A percentile compares a stretch with the other conserved stretches of the same genome.
Conservation (phyloP, 441 rosid species). For the Metrosideros polymorpha region DNA sequence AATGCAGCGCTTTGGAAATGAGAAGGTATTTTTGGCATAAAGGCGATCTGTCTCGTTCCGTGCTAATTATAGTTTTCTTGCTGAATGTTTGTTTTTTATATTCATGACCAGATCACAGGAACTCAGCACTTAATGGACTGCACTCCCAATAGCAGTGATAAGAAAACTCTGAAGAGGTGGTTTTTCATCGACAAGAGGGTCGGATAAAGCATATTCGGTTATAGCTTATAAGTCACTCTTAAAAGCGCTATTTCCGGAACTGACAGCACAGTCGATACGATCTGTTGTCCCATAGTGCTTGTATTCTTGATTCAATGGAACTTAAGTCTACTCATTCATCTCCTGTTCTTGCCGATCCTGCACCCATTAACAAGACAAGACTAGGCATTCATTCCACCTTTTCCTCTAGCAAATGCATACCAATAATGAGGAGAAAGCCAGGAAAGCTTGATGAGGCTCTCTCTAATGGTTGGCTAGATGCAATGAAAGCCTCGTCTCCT, state of each 20-base stretch:
- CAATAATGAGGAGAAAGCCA: not conserved
- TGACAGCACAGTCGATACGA: not conserved
- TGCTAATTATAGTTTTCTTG: not conserved
- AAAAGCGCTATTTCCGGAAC: not conserved
- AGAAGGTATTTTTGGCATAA: not conserved
- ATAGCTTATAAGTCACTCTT: not conserved
- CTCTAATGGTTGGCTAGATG: conserved; percentile 6
- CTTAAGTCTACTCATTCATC: not conserved
- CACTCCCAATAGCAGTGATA: conserved; percentile 25
- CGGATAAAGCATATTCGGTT: conserved; percentile 17
- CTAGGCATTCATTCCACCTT: not conserved
- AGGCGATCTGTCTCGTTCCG: not conserved
- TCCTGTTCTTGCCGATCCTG: not conserved
- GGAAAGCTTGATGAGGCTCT: conserved; percentile 4
- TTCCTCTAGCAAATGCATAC: not conserved
- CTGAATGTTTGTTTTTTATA: not conserved
- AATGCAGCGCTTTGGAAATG: not conserved
- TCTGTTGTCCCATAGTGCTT: not conserved
- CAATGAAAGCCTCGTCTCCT: conserved; percentile 9
- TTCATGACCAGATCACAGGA: conserved; percentile 17
- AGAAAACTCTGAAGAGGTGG: conserved; percentile 42
- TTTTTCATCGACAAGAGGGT: conserved; percentile 40
- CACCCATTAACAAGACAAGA: not conserved
- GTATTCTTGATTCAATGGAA: not conserved
- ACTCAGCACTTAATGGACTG: conserved; percentile 33